A percentile compares a stretch with the other conserved stretches of the same genome.
phyloP scores from a whole-genome alignment of 441 rosid genomes.

The Adansonia madagascariensis region DNA sequence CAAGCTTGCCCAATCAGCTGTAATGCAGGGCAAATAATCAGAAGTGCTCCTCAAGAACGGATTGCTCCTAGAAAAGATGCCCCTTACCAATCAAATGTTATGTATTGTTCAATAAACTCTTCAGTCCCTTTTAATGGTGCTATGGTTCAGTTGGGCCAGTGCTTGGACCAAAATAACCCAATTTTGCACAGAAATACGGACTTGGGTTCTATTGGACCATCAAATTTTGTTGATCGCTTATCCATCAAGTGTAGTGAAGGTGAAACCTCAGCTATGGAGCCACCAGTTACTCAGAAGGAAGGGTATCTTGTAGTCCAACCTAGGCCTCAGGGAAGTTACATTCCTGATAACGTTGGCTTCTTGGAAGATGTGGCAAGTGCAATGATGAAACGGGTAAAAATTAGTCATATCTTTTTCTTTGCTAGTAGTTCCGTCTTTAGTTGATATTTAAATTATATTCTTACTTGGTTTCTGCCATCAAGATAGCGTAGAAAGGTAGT shows the following conservation, averaged over 20 bases:
- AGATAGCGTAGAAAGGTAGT: neutral
- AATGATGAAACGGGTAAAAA: conserved; percentile 64
- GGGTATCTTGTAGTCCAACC: conserved; percentile 46
- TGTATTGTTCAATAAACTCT: conserved; percentile 37
- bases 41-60: conserved; percentile 40
- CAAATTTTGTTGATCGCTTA: conserved; percentile 39
- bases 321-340: conserved; percentile 47
- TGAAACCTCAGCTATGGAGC: conserved; percentile 44
- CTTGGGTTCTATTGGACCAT: conserved; percentile 44
- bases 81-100: conserved; percentile 36
- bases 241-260: conserved; percentile 42
- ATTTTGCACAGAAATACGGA: conserved; percentile 42
- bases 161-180: conserved; percentile 44
- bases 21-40: conserved; percentile 39
- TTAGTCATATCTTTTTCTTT: conserved; percentile 15
- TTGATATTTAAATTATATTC: conserved; percentile 8
- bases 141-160: conserved; percentile 33
- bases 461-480: conserved; percentile 11
- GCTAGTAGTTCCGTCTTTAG: neutral
- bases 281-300: conserved; percentile 42
- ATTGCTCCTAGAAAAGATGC: conserved; percentile 39
- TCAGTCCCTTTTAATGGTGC: conserved; percentile 35
- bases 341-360: conserved; percentile 50
- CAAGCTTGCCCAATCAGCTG: conserved; percentile 32
- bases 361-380: conserved; percentile 66